Conservation (phyloP, 768 basidiomycete genomes). For the Candolleomyces eurysporus region DNA sequence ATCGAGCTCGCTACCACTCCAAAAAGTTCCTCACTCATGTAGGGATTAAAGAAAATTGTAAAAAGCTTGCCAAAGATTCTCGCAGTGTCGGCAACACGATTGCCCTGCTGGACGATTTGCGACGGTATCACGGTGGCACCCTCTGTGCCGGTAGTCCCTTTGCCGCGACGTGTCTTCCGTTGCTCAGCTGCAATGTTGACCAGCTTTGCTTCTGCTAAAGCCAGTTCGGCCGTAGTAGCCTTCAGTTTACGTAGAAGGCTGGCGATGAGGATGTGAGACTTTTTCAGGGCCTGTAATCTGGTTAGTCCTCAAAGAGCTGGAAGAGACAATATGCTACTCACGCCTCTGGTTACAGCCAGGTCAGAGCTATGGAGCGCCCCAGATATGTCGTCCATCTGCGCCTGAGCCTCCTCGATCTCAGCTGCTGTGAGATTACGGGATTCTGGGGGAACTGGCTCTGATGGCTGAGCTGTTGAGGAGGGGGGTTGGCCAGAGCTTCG, state of each 20-base stretch:
- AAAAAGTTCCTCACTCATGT: not conserved
- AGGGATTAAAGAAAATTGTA: not conserved
- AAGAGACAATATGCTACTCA: not conserved
- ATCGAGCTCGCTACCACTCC: not conserved
- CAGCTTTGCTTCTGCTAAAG: not conserved
- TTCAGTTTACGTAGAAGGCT: not conserved
- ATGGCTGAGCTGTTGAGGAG: too few relatives aligned
- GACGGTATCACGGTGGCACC: not conserved
- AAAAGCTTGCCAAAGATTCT: not conserved
- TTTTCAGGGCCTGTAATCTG: not conserved
- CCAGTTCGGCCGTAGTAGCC: not conserved
- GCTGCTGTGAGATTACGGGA: too few relatives aligned
- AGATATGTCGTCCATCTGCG: not conserved
- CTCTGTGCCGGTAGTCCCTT: not conserved
- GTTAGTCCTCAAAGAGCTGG: not conserved
- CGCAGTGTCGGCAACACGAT: not conserved
- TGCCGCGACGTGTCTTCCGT: not conserved
- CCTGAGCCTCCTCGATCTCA: too few relatives aligned
- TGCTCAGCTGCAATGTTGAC: not conserved
- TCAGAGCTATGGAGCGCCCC: not conserved
- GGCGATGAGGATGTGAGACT: not conserved
- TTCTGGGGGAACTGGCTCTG: too few relatives aligned
- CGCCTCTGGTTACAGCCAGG: not conserved
- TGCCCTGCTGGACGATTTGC: not conserved
- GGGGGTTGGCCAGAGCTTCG: too few relatives aligned